Base-by-base conservation (phyloP, 331 rosid species). In the Spiraea crenata region DNA sequence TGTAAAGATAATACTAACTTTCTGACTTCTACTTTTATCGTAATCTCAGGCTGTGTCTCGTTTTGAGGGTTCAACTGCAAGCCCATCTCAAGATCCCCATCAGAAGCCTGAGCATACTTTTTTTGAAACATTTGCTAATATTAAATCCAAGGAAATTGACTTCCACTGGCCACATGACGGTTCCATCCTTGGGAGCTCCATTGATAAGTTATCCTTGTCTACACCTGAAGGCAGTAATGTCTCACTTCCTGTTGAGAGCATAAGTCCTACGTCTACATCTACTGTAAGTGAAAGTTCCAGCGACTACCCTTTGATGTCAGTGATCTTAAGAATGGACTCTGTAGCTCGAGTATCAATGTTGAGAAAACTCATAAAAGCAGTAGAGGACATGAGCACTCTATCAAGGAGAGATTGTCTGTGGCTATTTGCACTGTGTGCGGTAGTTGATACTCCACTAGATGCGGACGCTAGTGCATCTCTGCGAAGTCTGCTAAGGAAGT, bases 351-450 rank as follows among this genome's bases (percentile, higher is more conserved):
- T 82, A 42, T 82, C 89, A 0, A 84, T 76, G 75, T 69, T 93
- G 82, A 77, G 79, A 77, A 93, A 87, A 68, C 82, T 86, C 56
- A 87, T 93, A 72, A 76, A 72, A 67, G 55, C 62, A 45, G 74
- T 79, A 13, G 84, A 82, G 73, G 71, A 62, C 25, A 76, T 57
- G 70, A 69, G 56, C 68, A 74, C 74, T 3, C 57, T 91, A 37
- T 58, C 81, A 7, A 85, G 85, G 85, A 62, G 73, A 58, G 96
- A 89, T 31, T 86, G 92, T 75, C 25, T 79, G 75, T 93, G 99
- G 95, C 78, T 93, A 4, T 93, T 91, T 83, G 88, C 95, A 16
- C 82, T 93, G 0, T 89, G 90, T 82, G 96, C 93, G 0, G 82
- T 82, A 17, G 88, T 93, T 62, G 96, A 91, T 74, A 54, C 82